These are phyloP conservation scores for Candida suzukii DNA, from an alignment of 805 yeast species.

Conservation along the genomic window DNA sequence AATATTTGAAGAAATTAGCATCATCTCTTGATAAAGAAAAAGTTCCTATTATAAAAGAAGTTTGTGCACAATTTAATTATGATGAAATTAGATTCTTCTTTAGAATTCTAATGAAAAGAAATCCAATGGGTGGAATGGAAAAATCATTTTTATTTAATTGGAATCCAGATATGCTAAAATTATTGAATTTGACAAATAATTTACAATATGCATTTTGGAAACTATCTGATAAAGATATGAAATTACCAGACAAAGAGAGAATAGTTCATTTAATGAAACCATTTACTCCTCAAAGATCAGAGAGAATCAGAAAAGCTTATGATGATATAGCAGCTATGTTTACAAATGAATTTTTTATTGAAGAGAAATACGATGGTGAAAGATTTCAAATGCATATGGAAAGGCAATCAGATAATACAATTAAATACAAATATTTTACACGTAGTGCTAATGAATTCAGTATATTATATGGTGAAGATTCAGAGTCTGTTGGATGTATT, in stretches of 20 bases:
- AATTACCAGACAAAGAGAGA: slow-evolving; percentile 31
- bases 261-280: slow-evolving; percentile 41
- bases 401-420: slow-evolving; percentile 29
- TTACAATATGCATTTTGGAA: slow-evolving; percentile 53
- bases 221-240: slow-evolving; percentile 38
- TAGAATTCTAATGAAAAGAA: slow-evolving; percentile 53
- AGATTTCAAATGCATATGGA: slow-evolving; percentile 71
- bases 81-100: slow-evolving; percentile 64
- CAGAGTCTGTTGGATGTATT: slow-evolving; percentile 17
- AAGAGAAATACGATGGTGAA: slow-evolving; percentile 94
- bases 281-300: slow-evolving; percentile 74
- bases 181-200: slow-evolving; percentile 59
- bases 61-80: slow-evolving; percentile 45
- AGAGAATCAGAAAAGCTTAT: slow-evolving; percentile 44
- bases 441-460: slow-evolving; percentile 73
- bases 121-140: slow-evolving; percentile 58
- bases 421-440: slow-evolving; percentile 43
- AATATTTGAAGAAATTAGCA: slow-evolving; percentile 34
- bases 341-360: slow-evolving; percentile 54
- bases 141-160: slow-evolving; percentile 48
- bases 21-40: slow-evolving; percentile 5
- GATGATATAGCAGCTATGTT: slow-evolving; percentile 42
- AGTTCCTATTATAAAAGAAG: slow-evolving; percentile 39
- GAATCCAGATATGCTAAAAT: slow-evolving; percentile 73
- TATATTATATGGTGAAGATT: slow-evolving; percentile 48